Conservation (phyloP, 2,329 filamentous ascomycete genomes). For the Graphiopsis chlorocephala region DNA sequence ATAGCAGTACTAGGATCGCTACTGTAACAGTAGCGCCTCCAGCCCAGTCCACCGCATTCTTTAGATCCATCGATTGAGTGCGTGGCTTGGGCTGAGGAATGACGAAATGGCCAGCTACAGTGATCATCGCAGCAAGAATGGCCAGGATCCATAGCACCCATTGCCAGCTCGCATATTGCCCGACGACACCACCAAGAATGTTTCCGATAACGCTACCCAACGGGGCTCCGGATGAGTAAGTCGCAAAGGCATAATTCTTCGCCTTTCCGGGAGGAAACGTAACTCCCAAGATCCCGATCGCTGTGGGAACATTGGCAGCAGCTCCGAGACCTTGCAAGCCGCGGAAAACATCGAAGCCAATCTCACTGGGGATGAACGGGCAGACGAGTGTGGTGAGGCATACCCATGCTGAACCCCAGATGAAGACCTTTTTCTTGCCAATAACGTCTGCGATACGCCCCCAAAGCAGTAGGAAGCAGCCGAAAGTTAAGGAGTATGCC, state of each 20-base stretch:
- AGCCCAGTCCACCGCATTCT: conserved; percentile 62
- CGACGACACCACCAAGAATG: conserved; percentile 61
- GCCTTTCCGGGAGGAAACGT: conserved; percentile 66
- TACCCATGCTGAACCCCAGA: conserved; percentile 63
- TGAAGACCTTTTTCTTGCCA: conserved; percentile 64
- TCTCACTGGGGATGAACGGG: conserved; percentile 65
- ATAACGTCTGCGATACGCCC: conserved; percentile 66
- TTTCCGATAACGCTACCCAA: conserved; percentile 65
- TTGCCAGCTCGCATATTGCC: conserved; percentile 62
- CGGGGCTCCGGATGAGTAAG: conserved; percentile 63
- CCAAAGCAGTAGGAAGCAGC: conserved; percentile 67
- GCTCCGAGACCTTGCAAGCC: conserved; percentile 66
- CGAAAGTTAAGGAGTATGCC: conserved; percentile 63
- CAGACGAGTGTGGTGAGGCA: conserved; percentile 58
- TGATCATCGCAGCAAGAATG: conserved; percentile 57
- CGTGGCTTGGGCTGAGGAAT: conserved; percentile 53
- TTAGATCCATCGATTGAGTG: conserved; percentile 26
- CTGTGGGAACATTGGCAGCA: conserved; percentile 68
- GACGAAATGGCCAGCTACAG: conserved; percentile 56
- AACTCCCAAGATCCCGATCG: conserved; percentile 66
- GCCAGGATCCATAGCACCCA: conserved; percentile 67
- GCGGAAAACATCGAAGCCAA: conserved; percentile 65
- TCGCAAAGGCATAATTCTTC: conserved; percentile 68
- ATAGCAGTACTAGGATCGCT: conserved; percentile 61
- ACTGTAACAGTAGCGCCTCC: conserved; percentile 62